Base-by-base conservation (phyloP, 2,329 filamentous ascomycete genomes). In the Colletotrichum sansevieriae region DNA sequence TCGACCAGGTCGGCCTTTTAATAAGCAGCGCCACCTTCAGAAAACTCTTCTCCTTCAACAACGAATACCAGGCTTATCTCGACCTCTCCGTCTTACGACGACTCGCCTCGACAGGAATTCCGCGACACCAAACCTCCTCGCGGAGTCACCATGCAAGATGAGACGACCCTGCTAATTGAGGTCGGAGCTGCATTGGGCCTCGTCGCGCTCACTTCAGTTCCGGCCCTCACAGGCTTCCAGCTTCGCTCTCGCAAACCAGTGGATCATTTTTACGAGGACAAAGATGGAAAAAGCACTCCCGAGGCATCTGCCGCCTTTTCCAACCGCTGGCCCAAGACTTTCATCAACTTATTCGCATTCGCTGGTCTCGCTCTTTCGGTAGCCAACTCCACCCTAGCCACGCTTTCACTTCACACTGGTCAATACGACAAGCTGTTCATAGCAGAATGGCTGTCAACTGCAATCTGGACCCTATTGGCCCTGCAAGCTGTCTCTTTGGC, bases 261-360 rank as follows among this genome's bases (percentile, higher is more conserved):
- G 65, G 80, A 85, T 46, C 79, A 84, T 11, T 80, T 84, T 12
- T 94, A 94, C 74, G 82, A 89, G 72, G 92, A 95, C 74, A 80
- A 84, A 70, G 92, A 95, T 78, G 92, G 92, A 56, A 83, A 85
- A 71, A 91, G 90, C 37, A 91, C 89, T 0, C 83, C 87, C 46
- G 88, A 91, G 74, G 88, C 89, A 1, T 76, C 89, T 60, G 83
- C 84, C 22, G 83, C 83, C 44, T 94, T 90, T 75, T 91, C 90
- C 33, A 85, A 88, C 71, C 87, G 81, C 65, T 74, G 83, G 65
- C 84, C 89, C 62, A 91, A 91, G 75, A 70, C 81, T 4, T 75
- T 83, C 22, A 82, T 92, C 51, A 75, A 88, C 4, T 39, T 88
- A 3, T 83, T 87, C n/a, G 85, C 88, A 0, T 64, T 83, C 12